Evolutionary conservation across 2,329 filamentous ascomycete genomes (phyloP).

Genomic region (Verticillium alfalfae): DNA sequence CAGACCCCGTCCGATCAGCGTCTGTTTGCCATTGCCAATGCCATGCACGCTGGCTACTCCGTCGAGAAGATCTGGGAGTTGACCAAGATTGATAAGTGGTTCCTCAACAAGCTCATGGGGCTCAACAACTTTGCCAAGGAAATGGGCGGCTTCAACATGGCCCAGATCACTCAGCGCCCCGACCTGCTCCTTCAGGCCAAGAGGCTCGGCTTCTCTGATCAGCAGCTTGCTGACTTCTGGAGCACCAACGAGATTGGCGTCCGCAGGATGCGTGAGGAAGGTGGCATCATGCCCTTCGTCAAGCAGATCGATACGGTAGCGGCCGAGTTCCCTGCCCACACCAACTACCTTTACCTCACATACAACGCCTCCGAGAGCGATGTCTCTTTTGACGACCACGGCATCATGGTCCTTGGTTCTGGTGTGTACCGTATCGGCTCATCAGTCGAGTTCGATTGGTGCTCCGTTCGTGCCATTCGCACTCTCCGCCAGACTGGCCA

Average conservation of each 20-base stretch:
- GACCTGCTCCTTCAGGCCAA: slow-evolving; percentile 77
- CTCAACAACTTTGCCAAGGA: slow-evolving; percentile 82
- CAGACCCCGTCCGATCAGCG: slow-evolving; percentile 97
- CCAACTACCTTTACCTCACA: slow-evolving; percentile 94
- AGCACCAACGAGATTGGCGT: slow-evolving; percentile 91
- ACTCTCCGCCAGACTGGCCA: slow-evolving; percentile 77
- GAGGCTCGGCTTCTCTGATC: slow-evolving; percentile 88
- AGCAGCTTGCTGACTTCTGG: slow-evolving; percentile 90
- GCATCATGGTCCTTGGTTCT: slow-evolving; percentile 92
- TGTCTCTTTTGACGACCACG: slow-evolving; percentile 77
- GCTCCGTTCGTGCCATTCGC: slow-evolving; percentile 87
- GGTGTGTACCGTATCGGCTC: slow-evolving; percentile 97
- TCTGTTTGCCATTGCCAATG: slow-evolving; percentile 94
- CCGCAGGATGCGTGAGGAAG: slow-evolving; percentile 76
- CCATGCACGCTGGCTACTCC: slow-evolving; percentile 88
- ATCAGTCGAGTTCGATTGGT: slow-evolving; percentile 99
- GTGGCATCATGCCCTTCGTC: slow-evolving; percentile 79
- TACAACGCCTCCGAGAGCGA: slow-evolving; percentile 91
- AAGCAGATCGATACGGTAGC: slow-evolving; percentile 99
- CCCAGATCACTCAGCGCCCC: slow-evolving; percentile 58
- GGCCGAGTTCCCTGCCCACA: slow-evolving; percentile 89
- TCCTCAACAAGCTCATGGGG: slow-evolving; percentile 84
- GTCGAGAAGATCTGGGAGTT: slow-evolving; percentile 98
- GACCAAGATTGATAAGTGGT: slow-evolving; percentile 99
- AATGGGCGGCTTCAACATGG: slow-evolving; percentile 62